Percentiles rank a stretch among this genome's conserved stretches.
Conservation (phyloP, 225 moss, liverwort and hornwort genomes). For the Physcomitrellopsis africana region DNA sequence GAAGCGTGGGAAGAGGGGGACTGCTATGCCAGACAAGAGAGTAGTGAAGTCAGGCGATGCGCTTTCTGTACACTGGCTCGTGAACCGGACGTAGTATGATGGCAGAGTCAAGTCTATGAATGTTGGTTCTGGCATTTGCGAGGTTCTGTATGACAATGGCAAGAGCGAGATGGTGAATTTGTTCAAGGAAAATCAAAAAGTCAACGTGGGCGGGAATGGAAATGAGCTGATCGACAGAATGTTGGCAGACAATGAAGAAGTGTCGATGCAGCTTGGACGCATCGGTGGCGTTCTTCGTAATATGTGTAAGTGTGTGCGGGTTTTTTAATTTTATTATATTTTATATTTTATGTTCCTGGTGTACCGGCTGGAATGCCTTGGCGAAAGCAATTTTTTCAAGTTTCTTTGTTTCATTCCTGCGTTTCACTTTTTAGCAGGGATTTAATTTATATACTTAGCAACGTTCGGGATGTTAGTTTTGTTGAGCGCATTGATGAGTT, state of each 20-base stretch:
- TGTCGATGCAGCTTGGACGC: slow-evolving; percentile 29
- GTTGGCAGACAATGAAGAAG: slow-evolving; percentile 26
- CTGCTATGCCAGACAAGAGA: slow-evolving; percentile 38
- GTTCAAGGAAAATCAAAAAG: slow-evolving; percentile 23
- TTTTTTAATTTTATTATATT: too few relatives aligned
- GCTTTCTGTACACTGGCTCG: slow-evolving; percentile 34
- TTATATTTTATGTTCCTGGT: neutral
- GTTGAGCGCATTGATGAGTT: too few relatives aligned
- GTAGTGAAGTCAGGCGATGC: slow-evolving; percentile 19
- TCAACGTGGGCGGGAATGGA: neutral
- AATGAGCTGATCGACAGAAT: slow-evolving; percentile 26
- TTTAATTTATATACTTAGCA: too few relatives aligned
- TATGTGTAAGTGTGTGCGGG: slow-evolving; percentile 30
- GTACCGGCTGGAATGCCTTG: neutral
- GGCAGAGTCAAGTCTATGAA: slow-evolving; percentile 30
- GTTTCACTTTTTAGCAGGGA: too few relatives aligned
- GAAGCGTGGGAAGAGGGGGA: neutral
- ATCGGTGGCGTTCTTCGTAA: slow-evolving; percentile 29
- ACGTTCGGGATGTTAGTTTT: too few relatives aligned
- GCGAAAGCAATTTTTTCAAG: neutral
- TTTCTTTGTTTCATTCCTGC: neutral
- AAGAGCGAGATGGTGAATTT: slow-evolving; percentile 31
- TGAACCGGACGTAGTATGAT: slow-evolving; percentile 34
- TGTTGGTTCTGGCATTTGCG: slow-evolving; percentile 17
- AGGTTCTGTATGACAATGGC: slow-evolving; percentile 38